Evolutionary conservation across 2,329 filamentous ascomycete genomes (phyloP).

Genomic region (Scytalidium lignicola): DNA sequence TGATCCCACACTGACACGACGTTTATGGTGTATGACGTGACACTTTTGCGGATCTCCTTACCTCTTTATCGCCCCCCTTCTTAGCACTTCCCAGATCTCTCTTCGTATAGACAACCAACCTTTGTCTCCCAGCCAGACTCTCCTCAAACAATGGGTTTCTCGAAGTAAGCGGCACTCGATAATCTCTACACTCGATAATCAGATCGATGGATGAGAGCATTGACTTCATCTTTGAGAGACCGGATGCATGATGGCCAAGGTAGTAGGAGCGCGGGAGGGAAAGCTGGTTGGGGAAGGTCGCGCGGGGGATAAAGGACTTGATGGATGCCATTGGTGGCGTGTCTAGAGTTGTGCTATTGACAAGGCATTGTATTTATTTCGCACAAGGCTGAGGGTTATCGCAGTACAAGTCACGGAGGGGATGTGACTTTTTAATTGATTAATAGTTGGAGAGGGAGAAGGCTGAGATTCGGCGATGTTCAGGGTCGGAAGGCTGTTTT

Average conservation of each 20-base stretch:
- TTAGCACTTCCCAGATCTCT: constrained; percentile 60
- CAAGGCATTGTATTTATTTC: constrained; percentile 1
- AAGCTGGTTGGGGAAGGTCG: constrained; percentile 63
- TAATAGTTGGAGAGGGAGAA: background rate
- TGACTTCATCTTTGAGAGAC: constrained; percentile 75
- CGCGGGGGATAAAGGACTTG: constrained; percentile 64
- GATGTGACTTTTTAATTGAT: no score
- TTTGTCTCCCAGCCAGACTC: constrained; percentile 63
- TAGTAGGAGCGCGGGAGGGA: constrained; percentile 88
- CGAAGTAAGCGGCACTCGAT: constrained; percentile 81
- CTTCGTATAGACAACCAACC: constrained; percentile 89
- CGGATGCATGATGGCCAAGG: constrained; percentile 84
- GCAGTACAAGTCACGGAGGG: no score
- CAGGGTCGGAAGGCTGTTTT: background rate
- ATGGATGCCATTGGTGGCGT: constrained; percentile 5
- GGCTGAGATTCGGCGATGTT: background rate
- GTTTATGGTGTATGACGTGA: no score
- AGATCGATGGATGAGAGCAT: constrained; percentile 77
- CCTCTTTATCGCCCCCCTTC: constrained; percentile 34
- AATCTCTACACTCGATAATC: constrained; percentile 91
- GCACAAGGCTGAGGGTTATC: background rate
- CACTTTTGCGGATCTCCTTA: no score
- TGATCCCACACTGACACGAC: no score
- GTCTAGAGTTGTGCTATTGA: background rate
- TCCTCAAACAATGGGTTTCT: constrained; percentile 87